Evolutionary conservation across 208 protist genomes (phyloP).

Genomic region (Leishmania braziliensis): DNA sequence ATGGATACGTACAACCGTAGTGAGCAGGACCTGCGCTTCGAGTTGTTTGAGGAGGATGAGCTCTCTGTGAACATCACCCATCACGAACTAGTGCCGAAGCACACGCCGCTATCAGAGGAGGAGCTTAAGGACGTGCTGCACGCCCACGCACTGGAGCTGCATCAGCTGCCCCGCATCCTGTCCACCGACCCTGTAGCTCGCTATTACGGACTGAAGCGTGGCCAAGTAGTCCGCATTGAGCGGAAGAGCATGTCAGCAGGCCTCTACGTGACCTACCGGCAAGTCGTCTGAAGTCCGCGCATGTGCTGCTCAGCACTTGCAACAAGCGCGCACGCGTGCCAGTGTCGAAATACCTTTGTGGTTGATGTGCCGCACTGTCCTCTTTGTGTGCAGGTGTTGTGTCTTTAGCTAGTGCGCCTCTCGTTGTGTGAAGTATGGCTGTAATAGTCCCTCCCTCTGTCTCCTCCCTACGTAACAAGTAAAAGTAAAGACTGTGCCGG

Average conservation of each 20-base stretch:
- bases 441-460: neutral
- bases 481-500: neutral
- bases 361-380: neutral
- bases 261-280: conserved; percentile 98
- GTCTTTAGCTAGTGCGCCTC: neutral
- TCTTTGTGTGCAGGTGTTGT: neutral
- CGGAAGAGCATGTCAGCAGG: conserved; percentile 96
- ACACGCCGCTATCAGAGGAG: conserved; percentile 87
- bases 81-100: conserved; percentile 97
- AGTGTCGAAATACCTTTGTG: neutral
- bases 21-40: conserved; percentile 70
- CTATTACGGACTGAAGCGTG: conserved; percentile 95
- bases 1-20: conserved; percentile 76
- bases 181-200: conserved; percentile 95
- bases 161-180: conserved; percentile 96
- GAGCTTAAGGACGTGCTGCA: conserved; percentile 90
- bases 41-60: conserved; percentile 96
- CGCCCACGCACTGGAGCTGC: conserved; percentile 93
- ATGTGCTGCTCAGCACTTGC: neutral
- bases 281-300: conserved; percentile 83
- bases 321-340: neutral
- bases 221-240: conserved; percentile 97
- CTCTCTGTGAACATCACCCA: conserved; percentile 98
- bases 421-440: neutral
- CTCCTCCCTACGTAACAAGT: neutral